Conservation (phyloP, 495 filamentous ascomycete genomes). For the Tuber magnatum region DNA sequence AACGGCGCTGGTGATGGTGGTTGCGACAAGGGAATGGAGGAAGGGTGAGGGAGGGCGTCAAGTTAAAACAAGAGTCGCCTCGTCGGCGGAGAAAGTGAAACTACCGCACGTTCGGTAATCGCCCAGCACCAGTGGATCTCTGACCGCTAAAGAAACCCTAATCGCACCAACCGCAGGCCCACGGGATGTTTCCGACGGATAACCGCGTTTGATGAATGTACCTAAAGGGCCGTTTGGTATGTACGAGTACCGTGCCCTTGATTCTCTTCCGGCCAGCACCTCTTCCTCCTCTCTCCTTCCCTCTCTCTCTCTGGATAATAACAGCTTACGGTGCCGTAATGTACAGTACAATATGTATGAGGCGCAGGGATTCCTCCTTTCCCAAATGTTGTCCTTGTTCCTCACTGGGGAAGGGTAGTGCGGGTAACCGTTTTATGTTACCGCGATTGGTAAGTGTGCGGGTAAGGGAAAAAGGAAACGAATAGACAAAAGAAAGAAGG, state of each 20-base stretch:
- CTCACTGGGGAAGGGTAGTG: neutral
- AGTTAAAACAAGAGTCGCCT: neutral
- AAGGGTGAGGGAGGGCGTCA: neutral
- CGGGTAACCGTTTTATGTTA: slow-evolving; percentile 4
- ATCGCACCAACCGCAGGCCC: neutral
- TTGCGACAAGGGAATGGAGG: neutral
- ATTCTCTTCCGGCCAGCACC: neutral
- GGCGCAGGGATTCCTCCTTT: neutral
- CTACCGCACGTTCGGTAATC: neutral
- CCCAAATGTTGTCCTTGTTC: neutral
- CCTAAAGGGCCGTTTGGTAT: neutral
- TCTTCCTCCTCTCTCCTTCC: neutral
- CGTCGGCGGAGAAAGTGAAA: neutral
- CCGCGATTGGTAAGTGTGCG: neutral
- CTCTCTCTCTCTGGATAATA: neutral
- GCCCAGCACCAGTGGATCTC: neutral
- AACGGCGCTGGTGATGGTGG: neutral
- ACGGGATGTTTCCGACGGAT: neutral
- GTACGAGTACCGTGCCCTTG: neutral
- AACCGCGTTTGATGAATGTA: neutral
- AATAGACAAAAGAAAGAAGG: slow-evolving; percentile 5
- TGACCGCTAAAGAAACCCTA: neutral
- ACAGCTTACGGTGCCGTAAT: neutral
- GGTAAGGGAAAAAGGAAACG: neutral
- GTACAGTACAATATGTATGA: neutral